Evolutionary conservation across 768 basidiomycete genomes (phyloP).

Genomic region (Hericium erinaceus): DNA sequence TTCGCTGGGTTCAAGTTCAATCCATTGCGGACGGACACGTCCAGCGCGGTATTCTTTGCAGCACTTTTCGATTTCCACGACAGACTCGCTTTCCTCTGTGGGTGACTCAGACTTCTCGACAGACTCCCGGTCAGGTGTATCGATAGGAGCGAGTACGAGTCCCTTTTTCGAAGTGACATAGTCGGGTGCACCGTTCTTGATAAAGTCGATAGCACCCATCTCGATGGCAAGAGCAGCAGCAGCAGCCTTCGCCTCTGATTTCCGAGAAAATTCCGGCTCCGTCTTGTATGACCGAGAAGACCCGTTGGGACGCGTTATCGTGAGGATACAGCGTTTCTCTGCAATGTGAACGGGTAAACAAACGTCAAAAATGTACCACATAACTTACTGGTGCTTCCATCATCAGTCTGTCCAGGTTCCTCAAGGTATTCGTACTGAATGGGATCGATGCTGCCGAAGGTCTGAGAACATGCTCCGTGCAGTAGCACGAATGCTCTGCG

Average conservation of each 20-base stretch:
- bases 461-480: conserved; percentile 18
- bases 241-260: conserved; percentile 44
- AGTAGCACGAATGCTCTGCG: conserved; percentile 7
- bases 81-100: conserved; percentile 12
- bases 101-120: not conserved
- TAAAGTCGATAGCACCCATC: conserved; percentile 54
- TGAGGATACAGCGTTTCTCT: conserved; percentile 56
- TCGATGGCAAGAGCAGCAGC: conserved; percentile 47
- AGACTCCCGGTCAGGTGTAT: conserved; percentile 10
- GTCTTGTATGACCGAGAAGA: conserved; percentile 44
- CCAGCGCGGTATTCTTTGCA: conserved; percentile 47
- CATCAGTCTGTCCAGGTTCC: conserved; percentile 2
- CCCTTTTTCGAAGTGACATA: conserved; percentile 24
- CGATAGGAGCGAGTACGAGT: conserved; percentile 23
- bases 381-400: not conserved
- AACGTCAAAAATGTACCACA: conserved; percentile 1
- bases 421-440: conserved; percentile 16
- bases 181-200: conserved; percentile 34
- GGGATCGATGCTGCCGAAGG: conserved; percentile 16
- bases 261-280: conserved; percentile 31
- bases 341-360: not conserved
- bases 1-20: conserved; percentile 31
- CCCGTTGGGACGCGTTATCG: conserved; percentile 48
- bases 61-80: conserved; percentile 41
- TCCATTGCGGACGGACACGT: conserved; percentile 44